Base-by-base conservation (phyloP, 306 rosid genomes). In the Cicer arietinum region DNA sequence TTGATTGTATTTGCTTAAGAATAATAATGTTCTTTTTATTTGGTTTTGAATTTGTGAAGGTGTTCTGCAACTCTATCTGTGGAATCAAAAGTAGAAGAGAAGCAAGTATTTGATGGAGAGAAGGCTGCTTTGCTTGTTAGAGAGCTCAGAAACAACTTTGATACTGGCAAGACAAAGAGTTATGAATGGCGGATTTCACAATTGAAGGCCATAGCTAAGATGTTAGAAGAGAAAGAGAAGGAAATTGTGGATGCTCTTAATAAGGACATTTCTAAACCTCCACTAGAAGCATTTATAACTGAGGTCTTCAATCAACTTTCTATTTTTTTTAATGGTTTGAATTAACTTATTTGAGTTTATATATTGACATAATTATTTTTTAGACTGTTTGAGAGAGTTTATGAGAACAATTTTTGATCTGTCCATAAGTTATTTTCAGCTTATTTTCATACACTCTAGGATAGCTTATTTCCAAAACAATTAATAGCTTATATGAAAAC, bases 111-210 rank as follows among this genome's bases (percentile, higher is more conserved):
- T 48, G 87, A 85, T 40, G 82, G 47, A 39, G 88, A 87, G 54
- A 60, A 71, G 63, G 93, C 93, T 40, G 69, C 53, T 43, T 69
- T 71, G 67, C 82, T 92, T 14, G 81, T 85, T 16, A 69, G 77
- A 76, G 92, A 92, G 42, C 89, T 92, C 22, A 77, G 89, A 69
- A 80, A 85, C 39, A 81, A 16, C 73, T 92, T 85, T 37, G 73
- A 83, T 67, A 75, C 90, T 0, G 97, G 97, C 14, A 90, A 54
- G 80, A 90, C 93, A 43, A 90, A 69, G 85, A 88, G 87, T 84
- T 92, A 88, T 14, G 92, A 88, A 52, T 92, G 97, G 97, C 63
- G 96, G 76, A 72, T 88, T 46, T 84, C 85, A 3, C 97, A 92
- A 73, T 83, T 92, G 77, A 77, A 87, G 59, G 82, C 83, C 46